Evolutionary conservation across 2,329 filamentous ascomycete species (phyloP).

Genomic region (Penicillium sp.): DNA sequence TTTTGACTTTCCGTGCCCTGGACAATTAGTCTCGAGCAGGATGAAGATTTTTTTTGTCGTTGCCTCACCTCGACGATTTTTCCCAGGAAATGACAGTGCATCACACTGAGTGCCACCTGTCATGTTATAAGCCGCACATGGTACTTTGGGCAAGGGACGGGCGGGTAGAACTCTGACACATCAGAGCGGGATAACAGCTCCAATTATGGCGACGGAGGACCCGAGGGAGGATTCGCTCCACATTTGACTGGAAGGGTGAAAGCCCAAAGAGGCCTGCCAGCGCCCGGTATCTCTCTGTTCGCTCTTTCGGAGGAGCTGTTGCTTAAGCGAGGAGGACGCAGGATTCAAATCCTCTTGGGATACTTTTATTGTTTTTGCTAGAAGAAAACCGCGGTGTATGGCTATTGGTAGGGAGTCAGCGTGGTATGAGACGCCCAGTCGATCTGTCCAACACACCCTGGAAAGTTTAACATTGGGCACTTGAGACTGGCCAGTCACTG

Average conservation of each 20-base stretch:
- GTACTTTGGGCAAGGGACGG: constrained; percentile 4
- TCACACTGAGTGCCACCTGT: not conserved
- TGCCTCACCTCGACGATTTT: not conserved
- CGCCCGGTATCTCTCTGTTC: not conserved
- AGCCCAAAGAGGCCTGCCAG: not conserved
- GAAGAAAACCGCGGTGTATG: not conserved
- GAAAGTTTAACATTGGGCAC: not conserved
- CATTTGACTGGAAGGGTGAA: not conserved
- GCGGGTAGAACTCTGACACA: constrained; percentile 5
- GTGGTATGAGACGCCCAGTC: not conserved
- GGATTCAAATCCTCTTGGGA: not conserved
- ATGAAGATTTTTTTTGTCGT: not conserved
- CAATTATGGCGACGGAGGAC: not conserved
- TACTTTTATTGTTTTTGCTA: not conserved
- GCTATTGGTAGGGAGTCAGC: not conserved
- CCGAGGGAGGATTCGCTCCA: constrained; percentile 4
- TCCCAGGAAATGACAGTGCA: not conserved
- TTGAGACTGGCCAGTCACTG: not conserved
- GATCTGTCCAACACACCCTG: constrained; percentile 5
- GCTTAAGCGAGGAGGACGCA: not conserved
- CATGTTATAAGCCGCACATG: not conserved
- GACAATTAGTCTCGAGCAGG: not conserved
- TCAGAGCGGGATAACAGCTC: constrained; percentile 3
- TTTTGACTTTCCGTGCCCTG: not conserved
- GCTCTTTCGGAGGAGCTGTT: not conserved